phyloP scores from a whole-genome alignment of 1,284 basidiomycete species.

The Moesziomyces globuligerus region DNA sequence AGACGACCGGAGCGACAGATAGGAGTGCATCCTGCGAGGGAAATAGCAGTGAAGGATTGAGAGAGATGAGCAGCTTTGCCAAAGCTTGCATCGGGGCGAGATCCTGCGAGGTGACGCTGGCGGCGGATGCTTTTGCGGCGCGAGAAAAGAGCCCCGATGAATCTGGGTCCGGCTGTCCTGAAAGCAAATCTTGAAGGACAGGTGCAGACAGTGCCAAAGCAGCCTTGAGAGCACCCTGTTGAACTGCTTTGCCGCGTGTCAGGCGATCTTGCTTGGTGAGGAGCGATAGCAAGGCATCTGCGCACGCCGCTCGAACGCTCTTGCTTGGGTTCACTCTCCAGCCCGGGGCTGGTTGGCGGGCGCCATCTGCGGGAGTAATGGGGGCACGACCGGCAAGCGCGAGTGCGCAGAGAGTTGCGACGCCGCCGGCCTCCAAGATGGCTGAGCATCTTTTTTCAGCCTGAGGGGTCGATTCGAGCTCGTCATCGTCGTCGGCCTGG shows the following conservation, averaged over 20 bases:
- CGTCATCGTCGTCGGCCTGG: constrained; percentile 26
- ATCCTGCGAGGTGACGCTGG: constrained; percentile 66
- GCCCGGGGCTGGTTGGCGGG: neutral
- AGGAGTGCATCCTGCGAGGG: constrained; percentile 68
- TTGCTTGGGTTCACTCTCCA: constrained; percentile 33
- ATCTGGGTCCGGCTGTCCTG: neutral
- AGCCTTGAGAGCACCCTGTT: constrained; percentile 82
- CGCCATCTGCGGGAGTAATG: neutral
- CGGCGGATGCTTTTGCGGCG: neutral
- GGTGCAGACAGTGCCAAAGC: constrained; percentile 72
- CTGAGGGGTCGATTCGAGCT: constrained; percentile 7
- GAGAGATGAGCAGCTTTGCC: constrained; percentile 90
- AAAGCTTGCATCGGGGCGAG: constrained; percentile 84
- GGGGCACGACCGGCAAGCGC: constrained; percentile 17
- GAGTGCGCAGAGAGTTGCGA: constrained; percentile 43
- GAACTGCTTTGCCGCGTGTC: constrained; percentile 81
- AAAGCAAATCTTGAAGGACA: constrained; percentile 13
- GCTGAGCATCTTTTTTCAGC: constrained; percentile 37
- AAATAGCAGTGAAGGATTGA: constrained; percentile 88
- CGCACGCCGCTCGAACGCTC: constrained; percentile 22
- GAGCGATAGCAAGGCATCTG: constrained; percentile 29
- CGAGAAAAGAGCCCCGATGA: constrained; percentile 12
- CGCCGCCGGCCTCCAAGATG: constrained; percentile 46
- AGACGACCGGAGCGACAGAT: constrained; percentile 37
- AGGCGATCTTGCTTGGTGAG: constrained; percentile 73